A percentile compares a stretch with the other conserved stretches of the same genome.
Conservation (phyloP, 306 rosid genomes). For the Pterocarpus santalinus region DNA sequence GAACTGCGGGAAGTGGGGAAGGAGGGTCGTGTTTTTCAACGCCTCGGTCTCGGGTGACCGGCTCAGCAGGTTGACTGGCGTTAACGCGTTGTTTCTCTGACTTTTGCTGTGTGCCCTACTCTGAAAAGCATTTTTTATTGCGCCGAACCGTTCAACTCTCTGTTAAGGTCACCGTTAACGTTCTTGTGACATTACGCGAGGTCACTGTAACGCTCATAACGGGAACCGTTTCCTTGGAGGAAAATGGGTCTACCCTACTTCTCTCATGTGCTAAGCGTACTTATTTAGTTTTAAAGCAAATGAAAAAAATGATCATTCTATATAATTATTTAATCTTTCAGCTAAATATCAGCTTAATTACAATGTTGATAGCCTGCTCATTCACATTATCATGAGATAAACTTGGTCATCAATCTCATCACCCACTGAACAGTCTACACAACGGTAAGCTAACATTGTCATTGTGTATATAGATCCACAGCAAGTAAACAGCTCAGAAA, state of each 20-base stretch:
- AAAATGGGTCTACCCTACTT: too few relatives aligned
- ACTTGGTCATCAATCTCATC: not conserved
- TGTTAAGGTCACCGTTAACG: not conserved
- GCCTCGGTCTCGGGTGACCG: slow-evolving; percentile 31
- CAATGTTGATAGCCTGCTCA: not conserved
- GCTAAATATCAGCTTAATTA: not conserved
- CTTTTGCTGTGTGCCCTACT: not conserved
- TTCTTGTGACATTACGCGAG: not conserved
- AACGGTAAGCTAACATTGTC: not conserved
- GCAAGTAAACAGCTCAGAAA: not conserved
- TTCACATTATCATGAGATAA: not conserved
- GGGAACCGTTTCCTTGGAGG: not conserved
- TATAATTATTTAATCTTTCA: too few relatives aligned
- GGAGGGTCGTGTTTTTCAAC: slow-evolving; percentile 37
- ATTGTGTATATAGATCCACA: not conserved
- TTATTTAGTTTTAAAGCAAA: too few relatives aligned
- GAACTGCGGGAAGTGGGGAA: not conserved
- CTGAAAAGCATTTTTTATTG: too few relatives aligned
- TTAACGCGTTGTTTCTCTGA: slow-evolving; percentile 32
- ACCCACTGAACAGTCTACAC: not conserved
- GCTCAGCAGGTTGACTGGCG: slow-evolving; percentile 52
- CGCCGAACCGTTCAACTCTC: not conserved
- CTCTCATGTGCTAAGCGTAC: not conserved
- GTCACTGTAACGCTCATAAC: not conserved
- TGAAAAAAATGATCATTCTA: too few relatives aligned